phyloP scores from a whole-genome alignment of 78 protist genomes.

The Dictyostelium capitatum region DNA sequence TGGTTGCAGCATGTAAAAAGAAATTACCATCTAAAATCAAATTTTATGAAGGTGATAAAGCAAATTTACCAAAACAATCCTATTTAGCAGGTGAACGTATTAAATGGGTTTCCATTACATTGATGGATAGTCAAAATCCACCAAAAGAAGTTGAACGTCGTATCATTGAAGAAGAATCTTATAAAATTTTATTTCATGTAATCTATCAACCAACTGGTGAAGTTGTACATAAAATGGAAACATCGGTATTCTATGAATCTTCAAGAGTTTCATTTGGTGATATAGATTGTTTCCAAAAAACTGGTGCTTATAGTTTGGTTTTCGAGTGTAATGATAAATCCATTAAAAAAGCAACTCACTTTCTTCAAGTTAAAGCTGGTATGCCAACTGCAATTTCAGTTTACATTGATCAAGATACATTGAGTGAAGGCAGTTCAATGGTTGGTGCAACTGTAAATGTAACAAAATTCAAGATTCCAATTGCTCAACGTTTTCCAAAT shows the following conservation, averaged over 20 bases:
- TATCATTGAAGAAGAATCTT: conserved; percentile 29
- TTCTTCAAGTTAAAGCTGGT: conserved; percentile 1
- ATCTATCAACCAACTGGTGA: conserved; percentile 6
- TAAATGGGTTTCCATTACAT: conserved; percentile 24
- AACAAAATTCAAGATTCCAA: too few species aligned
- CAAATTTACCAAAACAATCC: conserved; percentile 6
- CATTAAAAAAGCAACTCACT: conserved; percentile 35
- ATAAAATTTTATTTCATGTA: neutral
- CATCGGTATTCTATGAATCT: conserved; percentile 16
- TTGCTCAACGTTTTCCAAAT: neutral
- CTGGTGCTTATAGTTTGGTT: conserved; percentile 44
- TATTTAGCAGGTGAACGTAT: conserved; percentile 52
- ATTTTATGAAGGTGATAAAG: conserved; percentile 65
- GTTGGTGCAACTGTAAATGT: too few species aligned
- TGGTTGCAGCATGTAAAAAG: neutral
- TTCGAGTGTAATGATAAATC: conserved; percentile 48
- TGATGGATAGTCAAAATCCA: conserved; percentile 32
- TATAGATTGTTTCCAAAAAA: neutral
- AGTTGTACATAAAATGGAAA: neutral
- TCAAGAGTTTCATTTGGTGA: conserved; percentile 35
- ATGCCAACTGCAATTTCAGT: neutral
- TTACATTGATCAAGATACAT: neutral
- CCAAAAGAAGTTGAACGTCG: conserved; percentile 59
- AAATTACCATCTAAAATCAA: conserved; percentile 48
- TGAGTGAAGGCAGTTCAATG: neutral